A percentile compares a stretch with the other conserved stretches of the same genome.
phyloP scores from a whole-genome alignment of 1,139 yeast species.

The Candida tetrigidarum region DNA sequence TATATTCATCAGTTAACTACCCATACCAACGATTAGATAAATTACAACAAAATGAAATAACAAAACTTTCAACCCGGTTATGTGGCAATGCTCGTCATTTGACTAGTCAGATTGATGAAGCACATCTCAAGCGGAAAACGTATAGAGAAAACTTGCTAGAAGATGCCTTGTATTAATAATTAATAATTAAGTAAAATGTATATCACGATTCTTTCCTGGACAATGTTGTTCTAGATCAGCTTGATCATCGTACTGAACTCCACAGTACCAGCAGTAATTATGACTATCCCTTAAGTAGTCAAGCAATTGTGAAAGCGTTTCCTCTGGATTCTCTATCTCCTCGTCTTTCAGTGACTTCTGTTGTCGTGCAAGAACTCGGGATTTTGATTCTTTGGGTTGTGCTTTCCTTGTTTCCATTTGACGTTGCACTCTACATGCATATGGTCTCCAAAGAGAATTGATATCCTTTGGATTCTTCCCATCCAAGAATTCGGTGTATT shows the following conservation, averaged over 20 bases:
- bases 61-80: constrained; percentile 10
- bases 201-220: constrained; percentile 24
- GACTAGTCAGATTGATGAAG: constrained; percentile 20
- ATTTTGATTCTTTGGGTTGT: constrained; percentile 3
- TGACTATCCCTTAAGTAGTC: constrained; percentile 26
- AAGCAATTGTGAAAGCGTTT: constrained; percentile 15
- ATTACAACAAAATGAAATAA: constrained; percentile 18
- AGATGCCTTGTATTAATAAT: constrained; percentile 12
- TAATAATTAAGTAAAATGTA: constrained; percentile 15
- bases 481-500: constrained; percentile 19
- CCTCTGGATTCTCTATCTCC: constrained; percentile 9
- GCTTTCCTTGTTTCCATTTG: neutral
- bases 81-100: constrained; percentile 27
- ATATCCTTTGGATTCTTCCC: constrained; percentile 17
- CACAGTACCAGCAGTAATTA: constrained; percentile 37
- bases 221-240: constrained; percentile 20
- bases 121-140: constrained; percentile 21
- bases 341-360: constrained; percentile 1
- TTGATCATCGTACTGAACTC: constrained; percentile 21
- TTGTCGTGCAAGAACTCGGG: neutral
- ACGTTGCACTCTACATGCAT: constrained; percentile 14
- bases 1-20: constrained; percentile 22
- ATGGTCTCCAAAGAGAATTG: constrained; percentile 29
- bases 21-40: constrained; percentile 23
- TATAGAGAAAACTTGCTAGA: constrained; percentile 20